Evolutionary conservation across 2,329 filamentous ascomycete genomes (phyloP).

Genomic region (Lojkania enalia): DNA sequence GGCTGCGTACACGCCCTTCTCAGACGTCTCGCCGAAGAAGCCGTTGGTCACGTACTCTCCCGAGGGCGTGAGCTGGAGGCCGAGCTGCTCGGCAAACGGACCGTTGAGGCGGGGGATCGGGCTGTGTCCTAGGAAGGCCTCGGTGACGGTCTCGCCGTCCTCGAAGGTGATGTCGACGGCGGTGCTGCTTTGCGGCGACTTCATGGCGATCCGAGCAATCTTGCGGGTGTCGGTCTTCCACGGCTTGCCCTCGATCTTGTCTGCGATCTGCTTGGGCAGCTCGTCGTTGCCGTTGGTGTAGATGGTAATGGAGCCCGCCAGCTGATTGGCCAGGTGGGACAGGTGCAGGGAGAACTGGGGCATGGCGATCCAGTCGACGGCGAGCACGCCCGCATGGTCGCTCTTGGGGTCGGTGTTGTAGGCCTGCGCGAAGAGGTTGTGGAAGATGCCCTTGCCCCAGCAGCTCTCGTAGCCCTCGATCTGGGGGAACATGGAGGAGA

Average conservation of each 20-base stretch:
- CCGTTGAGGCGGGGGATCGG: slow-evolving; percentile 38
- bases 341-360: slow-evolving; percentile 43
- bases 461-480: slow-evolving; percentile 54
- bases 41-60: slow-evolving; percentile 50
- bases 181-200: slow-evolving; percentile 25
- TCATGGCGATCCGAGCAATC: slow-evolving; percentile 33
- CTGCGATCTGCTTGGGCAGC: background rate
- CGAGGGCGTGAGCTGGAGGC: slow-evolving; percentile 45
- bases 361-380: slow-evolving; percentile 34
- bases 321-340: slow-evolving; percentile 49
- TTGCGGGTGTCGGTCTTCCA: slow-evolving; percentile 44
- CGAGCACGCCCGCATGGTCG: slow-evolving; percentile 28
- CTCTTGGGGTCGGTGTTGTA: slow-evolving; percentile 20
- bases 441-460: slow-evolving; percentile 60
- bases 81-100: slow-evolving; percentile 50
- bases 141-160: slow-evolving; percentile 38
- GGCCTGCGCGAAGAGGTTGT: slow-evolving; percentile 58
- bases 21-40: slow-evolving; percentile 53
- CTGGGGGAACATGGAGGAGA: slow-evolving; percentile 53
- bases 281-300: slow-evolving; percentile 53
- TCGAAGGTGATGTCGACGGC: slow-evolving; percentile 39
- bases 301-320: slow-evolving; percentile 52
- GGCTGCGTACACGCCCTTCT: slow-evolving; percentile 55
- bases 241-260: slow-evolving; percentile 12
- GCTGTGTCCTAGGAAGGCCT: slow-evolving; percentile 13